A percentile compares a stretch with the other conserved stretches of the same genome.
These are phyloP conservation scores for Dianthus caryophyllus DNA, from an alignment of 148 eudicot species.

Conservation along the genomic window DNA sequence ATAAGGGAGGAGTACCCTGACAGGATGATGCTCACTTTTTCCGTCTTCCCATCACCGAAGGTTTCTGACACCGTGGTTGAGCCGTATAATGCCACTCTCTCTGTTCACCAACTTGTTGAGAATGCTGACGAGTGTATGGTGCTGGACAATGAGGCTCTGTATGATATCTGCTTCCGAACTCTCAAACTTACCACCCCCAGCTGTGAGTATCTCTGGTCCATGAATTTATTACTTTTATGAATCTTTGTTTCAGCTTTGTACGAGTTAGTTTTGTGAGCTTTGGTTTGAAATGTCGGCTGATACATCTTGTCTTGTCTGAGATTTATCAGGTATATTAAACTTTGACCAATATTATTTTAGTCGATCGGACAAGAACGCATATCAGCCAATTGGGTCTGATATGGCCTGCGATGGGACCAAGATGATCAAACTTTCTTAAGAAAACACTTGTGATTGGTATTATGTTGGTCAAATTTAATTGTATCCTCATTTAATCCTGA, in stretches of 20 bases:
- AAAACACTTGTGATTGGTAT: too few species aligned
- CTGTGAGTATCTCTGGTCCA: slow-evolving; percentile 39
- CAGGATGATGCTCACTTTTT: slow-evolving; percentile 54
- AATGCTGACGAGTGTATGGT: slow-evolving; percentile 72
- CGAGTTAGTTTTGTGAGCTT: background rate
- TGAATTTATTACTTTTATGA: background rate
- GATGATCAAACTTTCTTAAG: too few species aligned
- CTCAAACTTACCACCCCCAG: slow-evolving; percentile 22
- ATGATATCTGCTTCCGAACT: too few species aligned
- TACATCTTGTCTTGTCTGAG: too few species aligned
- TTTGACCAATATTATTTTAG: too few species aligned
- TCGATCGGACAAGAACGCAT: too few species aligned
- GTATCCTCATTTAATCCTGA: too few species aligned
- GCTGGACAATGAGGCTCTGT: slow-evolving; percentile 10
- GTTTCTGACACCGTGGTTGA: slow-evolving; percentile 70
- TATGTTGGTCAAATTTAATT: too few species aligned
- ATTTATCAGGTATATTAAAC: too few species aligned
- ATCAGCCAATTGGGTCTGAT: too few species aligned
- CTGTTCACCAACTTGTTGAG: slow-evolving; percentile 77
- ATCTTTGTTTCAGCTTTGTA: background rate
- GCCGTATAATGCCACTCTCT: slow-evolving; percentile 73
- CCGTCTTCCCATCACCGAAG: slow-evolving; percentile 53
- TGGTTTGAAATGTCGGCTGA: background rate
- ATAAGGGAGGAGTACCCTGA: slow-evolving; percentile 69
- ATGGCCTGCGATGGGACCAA: too few species aligned